Evolutionary conservation across 2,329 filamentous ascomycete genomes (phyloP), one percentile per base, ranked within the genome.

Genomic region (Macrophomina phaseolina): DNA sequence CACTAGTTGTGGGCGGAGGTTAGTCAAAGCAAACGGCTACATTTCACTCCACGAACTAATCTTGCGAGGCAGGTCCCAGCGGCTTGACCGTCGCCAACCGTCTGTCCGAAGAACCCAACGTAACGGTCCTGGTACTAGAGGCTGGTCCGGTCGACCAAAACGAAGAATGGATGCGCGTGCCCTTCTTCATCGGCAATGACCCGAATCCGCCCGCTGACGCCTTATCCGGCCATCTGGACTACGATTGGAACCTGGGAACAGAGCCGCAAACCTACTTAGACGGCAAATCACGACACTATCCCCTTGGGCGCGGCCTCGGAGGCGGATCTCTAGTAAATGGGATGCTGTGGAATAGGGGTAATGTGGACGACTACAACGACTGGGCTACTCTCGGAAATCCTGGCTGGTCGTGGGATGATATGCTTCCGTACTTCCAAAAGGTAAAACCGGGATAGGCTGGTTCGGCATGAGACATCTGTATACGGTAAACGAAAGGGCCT

Each of bases 401-500:
- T 12, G 62, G 61, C 14, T 77, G 75, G 75, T 72, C 70, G 14
- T 77, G 74, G 73, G 65, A 73, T 40, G 70, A 68, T n/a, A 68
- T 77, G 28, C 64, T 71, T 9, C 62, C 66, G 8, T 77, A 77
- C 60, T 77, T 77, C 67, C 75, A 73, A 51, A 77, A 77, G 66
- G 72, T 71, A 51, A 16, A 23, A n/a, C n/a, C 18, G 12, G 7
- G 16, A 18, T n/a, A 46, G 23, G n/a, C 11, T 4, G 32, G 2
- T 40, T 38, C 36, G 11, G 36, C 11, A 6, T 38, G 36, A 11
- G 11, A 6, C 36, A 5, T 38, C 36, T 11, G 36, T 6, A 38
- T 11, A 38, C 11, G 36, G 36, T 18, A 16, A 7, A 11, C 8
- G 51, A 46, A 46, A n/a, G 36, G 16, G 5, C 8, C 12, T 14